Evolutionary conservation across 1,139 yeast species (phyloP).

Genomic region (Taphrina flavorubra): DNA sequence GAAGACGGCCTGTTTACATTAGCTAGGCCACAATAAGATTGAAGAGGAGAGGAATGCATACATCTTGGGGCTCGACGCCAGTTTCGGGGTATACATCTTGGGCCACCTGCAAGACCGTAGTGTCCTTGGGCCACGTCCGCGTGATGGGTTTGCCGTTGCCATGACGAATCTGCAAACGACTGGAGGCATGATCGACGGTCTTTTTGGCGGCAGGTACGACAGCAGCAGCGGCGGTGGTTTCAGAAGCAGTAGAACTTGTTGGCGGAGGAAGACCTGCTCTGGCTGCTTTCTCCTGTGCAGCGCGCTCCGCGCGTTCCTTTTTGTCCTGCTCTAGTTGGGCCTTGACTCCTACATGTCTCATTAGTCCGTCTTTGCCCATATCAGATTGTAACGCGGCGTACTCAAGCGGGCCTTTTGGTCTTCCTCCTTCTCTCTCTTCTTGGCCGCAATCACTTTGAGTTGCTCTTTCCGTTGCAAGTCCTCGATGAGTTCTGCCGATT

Average conservation of each 20-base stretch:
- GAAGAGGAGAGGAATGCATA: background rate
- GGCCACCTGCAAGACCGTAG: constrained; percentile 52
- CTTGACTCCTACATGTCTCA: constrained; percentile 47
- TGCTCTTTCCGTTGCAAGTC: constrained; percentile 52
- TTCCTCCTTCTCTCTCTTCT: constrained; percentile 50
- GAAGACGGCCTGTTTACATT: constrained; percentile 13
- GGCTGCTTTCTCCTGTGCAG: constrained; percentile 43
- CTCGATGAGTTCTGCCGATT: constrained; percentile 50
- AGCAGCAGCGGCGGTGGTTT: constrained; percentile 40
- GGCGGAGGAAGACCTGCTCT: constrained; percentile 41
- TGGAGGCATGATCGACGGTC: constrained; percentile 48
- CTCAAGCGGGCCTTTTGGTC: constrained; percentile 50
- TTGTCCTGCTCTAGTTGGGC: constrained; percentile 54
- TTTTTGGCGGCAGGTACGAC: constrained; percentile 40
- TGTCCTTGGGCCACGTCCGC: constrained; percentile 49
- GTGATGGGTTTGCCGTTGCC: constrained; percentile 48
- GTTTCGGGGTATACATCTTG: constrained; percentile 43
- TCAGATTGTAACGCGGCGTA: background rate
- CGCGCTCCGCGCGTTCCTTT: constrained; percentile 49
- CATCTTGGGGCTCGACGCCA: constrained; percentile 47
- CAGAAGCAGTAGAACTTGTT: constrained; percentile 43
- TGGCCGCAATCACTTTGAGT: constrained; percentile 51
- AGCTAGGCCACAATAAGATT: too few species aligned
- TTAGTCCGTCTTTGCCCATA: too few species aligned
- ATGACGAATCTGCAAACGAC: constrained; percentile 51